These are phyloP conservation scores for Cucurbita pepo DNA, from an alignment of 306 rosid species.

Conservation along the genomic window DNA sequence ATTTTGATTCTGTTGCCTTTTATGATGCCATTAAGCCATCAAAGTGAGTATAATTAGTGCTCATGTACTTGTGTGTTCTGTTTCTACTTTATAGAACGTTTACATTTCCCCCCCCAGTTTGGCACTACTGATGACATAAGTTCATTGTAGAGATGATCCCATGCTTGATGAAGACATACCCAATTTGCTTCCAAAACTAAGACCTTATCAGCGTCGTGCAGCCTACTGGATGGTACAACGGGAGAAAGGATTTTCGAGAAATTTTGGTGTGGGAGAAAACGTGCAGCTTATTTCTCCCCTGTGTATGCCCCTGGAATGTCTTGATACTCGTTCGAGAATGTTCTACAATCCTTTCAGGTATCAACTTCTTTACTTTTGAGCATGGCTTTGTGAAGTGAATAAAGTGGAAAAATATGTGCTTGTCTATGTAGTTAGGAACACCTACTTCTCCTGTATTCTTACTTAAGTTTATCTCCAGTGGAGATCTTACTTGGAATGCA, in stretches of 20 bases:
- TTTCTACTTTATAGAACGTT: neutral
- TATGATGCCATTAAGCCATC: conserved; percentile 91
- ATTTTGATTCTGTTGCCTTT: conserved; percentile 60
- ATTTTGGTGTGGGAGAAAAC: conserved; percentile 29
- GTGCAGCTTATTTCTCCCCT: conserved; percentile 46
- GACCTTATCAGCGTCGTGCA: conserved; percentile 90
- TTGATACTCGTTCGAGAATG: conserved; percentile 45
- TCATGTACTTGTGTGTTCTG: neutral
- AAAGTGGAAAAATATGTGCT: neutral
- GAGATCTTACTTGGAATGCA: conserved; percentile 54
- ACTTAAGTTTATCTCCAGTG: conserved; percentile 45
- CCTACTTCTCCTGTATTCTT: conserved; percentile 8
- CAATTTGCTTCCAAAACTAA: conserved; percentile 69
- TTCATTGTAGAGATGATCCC: conserved; percentile 45
- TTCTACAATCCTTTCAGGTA: conserved; percentile 93
- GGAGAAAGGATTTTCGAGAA: conserved; percentile 41
- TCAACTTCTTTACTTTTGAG: conserved; percentile 6
- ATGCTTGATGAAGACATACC: conserved; percentile 65
- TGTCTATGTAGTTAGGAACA: conserved; percentile 6
- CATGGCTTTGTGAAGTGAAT: neutral
- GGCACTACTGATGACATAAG: neutral
- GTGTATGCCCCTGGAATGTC: conserved; percentile 62
- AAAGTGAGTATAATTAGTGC: conserved; percentile 46
- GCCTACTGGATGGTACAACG: conserved; percentile 90
- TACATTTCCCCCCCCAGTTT: neutral